Percentiles rank a stretch among this genome's conserved stretches.
Conservation (phyloP, 768 basidiomycete species). For the Amanita pseudoporphyria region DNA sequence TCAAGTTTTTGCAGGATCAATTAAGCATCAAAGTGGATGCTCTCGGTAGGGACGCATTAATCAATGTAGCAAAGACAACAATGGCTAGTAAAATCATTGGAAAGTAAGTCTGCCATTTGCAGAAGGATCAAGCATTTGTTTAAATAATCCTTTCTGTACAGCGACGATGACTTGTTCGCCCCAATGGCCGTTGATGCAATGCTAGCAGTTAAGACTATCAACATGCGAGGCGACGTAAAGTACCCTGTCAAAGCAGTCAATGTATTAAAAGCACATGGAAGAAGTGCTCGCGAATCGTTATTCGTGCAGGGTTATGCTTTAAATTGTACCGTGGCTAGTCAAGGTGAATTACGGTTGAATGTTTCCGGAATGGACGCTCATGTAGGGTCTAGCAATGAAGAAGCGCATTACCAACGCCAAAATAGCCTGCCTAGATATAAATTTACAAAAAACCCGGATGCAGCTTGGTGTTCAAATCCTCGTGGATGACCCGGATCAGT, state of each 20-base stretch:
- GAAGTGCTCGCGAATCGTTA: slow-evolving; percentile 88
- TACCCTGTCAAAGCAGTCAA: slow-evolving; percentile 99
- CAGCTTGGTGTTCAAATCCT: slow-evolving; percentile 96
- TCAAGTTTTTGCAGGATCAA: slow-evolving; percentile 97
- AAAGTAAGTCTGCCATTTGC: slow-evolving; percentile 50
- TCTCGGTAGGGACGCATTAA: slow-evolving; percentile 83
- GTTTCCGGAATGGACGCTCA: slow-evolving; percentile 1
- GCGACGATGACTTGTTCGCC: slow-evolving; percentile 96
- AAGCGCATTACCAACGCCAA: slow-evolving; percentile 88
- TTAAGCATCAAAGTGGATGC: slow-evolving; percentile 89
- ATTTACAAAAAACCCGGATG: slow-evolving; percentile 94
- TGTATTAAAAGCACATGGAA: slow-evolving; percentile 94
- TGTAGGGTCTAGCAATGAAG: slow-evolving; percentile 74
- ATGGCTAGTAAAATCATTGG: slow-evolving; percentile 99
- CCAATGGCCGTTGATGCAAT: slow-evolving; percentile 99
- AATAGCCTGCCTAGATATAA: slow-evolving; percentile 98
- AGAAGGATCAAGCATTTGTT: neutral
- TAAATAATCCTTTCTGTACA: slow-evolving; percentile 22
- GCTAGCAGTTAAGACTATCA: slow-evolving; percentile 92
- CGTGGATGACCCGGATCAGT: slow-evolving; percentile 91
- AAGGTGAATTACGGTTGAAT: slow-evolving; percentile 46
- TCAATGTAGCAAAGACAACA: slow-evolving; percentile 96
- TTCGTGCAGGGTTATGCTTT: slow-evolving; percentile 95
- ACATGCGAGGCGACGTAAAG: slow-evolving; percentile 90
- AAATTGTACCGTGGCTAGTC: slow-evolving; percentile 97